Percentiles rank a stretch among this genome's conserved stretches.
Conservation (phyloP, 805 yeast species). For the Teunomyces kruisii region DNA sequence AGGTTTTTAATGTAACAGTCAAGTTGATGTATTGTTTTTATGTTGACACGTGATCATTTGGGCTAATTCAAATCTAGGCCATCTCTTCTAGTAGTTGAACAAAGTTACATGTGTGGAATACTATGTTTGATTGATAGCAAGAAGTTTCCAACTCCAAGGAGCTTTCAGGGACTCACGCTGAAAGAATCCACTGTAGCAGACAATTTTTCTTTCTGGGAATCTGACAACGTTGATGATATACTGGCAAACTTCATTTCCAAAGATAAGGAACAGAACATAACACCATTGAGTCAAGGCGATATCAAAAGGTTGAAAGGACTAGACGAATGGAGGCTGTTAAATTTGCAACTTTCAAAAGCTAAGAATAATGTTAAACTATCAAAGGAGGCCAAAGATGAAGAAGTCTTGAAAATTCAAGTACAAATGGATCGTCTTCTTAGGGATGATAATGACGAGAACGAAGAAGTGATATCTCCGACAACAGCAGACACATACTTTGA, state of each 20-base stretch:
- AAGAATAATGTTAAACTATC: slow-evolving; percentile 29
- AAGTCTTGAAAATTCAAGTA: slow-evolving; percentile 10
- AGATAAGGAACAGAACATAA: slow-evolving; percentile 7
- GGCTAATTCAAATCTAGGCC: neutral
- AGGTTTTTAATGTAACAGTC: neutral
- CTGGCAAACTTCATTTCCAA: slow-evolving; percentile 6
- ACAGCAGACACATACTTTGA: neutral
- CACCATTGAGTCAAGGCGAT: slow-evolving; percentile 17
- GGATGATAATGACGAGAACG: slow-evolving; percentile 2
- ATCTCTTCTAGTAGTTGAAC: neutral
- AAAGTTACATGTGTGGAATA: slow-evolving; percentile 56
- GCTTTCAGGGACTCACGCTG: neutral
- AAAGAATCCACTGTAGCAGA: neutral
- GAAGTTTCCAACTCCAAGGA: slow-evolving; percentile 6
- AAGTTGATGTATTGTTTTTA: too few species aligned
- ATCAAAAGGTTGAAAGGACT: slow-evolving; percentile 27
- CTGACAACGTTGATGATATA: slow-evolving; percentile 10
- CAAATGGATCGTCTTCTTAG: slow-evolving; percentile 13
- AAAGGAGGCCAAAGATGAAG: slow-evolving; percentile 11
- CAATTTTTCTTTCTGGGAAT: slow-evolving; percentile 12
- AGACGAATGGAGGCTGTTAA: slow-evolving; percentile 25
- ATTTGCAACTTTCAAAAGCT: slow-evolving; percentile 19
- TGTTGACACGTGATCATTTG: neutral
- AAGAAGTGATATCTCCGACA: neutral
- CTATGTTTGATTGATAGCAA: slow-evolving; percentile 26